phyloP scores from a whole-genome alignment of 139 green algal genomes.

The Desmodesmus armatus region DNA sequence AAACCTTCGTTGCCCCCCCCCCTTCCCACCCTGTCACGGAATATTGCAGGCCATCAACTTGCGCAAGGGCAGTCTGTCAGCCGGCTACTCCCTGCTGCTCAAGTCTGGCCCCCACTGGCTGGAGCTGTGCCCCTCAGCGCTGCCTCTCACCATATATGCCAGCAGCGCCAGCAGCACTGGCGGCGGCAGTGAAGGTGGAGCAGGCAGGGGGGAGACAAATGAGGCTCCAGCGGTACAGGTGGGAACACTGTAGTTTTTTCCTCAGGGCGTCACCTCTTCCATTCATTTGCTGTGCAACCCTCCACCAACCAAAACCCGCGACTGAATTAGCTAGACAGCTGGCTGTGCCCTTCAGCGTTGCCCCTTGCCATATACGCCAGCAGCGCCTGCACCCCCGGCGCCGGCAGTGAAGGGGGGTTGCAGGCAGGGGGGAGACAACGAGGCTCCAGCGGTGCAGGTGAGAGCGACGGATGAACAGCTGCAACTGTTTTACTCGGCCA shows the following conservation, averaged over 20 bases:
- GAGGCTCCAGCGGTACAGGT: slow-evolving; percentile 10
- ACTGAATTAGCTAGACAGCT: too few species aligned
- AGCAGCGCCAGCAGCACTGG: background rate
- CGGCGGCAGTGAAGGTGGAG: background rate
- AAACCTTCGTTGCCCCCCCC: too few species aligned
- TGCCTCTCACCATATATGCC: slow-evolving; percentile 16
- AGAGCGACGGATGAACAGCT: too few species aligned
- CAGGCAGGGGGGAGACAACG: background rate
- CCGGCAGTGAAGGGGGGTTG: background rate
- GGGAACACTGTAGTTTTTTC: too few species aligned
- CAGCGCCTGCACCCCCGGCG: background rate
- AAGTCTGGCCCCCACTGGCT: slow-evolving; percentile 43
- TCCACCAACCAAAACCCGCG: too few species aligned
- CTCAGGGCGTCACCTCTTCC: too few species aligned
- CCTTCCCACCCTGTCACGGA: too few species aligned
- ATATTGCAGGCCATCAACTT: slow-evolving; percentile 3
- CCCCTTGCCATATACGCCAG: slow-evolving; percentile 2
- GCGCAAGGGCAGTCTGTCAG: background rate
- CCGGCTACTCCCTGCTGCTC: slow-evolving; percentile 16
- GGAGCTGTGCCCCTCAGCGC: background rate
- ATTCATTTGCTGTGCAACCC: too few species aligned
- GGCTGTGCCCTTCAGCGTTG: background rate
- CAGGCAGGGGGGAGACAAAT: background rate
- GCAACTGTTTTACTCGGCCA: too few species aligned
- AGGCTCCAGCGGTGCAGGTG: too few species aligned